Evolutionary conservation across 345 rosid genomes (phyloP), one percentile per base, ranked within the genome.

Genomic region (Excoecaria agallocha): DNA sequence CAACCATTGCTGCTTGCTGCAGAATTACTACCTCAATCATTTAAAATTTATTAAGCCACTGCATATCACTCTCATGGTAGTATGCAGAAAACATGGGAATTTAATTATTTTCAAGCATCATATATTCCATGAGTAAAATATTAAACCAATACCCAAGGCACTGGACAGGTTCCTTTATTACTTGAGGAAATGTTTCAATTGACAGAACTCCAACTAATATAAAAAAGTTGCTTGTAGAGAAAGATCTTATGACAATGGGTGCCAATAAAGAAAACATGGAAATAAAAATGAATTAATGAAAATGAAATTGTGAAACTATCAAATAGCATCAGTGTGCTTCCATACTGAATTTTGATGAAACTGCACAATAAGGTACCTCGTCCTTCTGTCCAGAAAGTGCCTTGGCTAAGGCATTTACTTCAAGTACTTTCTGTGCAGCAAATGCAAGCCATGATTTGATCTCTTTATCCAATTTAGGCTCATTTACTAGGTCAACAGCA

Each of bases 371-470:
- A 75, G 51, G 49, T 86, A 93, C 98, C 98, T 89, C 91, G 82
- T 93, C 93, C 70, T 82, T 88, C 69, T 83, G 85, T 54, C 98
- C 96, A 41, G 87, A 89, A 77, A 95, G 83, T 68, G 97, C 89
- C 92, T 90, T 86, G 77, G 98, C 96, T 83, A 95, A 79, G 63
- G 94, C 95, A 75, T 91, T 90, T 75, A 94, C 98, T 87, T 94
- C 98, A 82, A 89, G 85, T 59, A 94, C 88, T 82, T 95, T 95
- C 77, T 95, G 98, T 59, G 97, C 99, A 51, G 98, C 97, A 82
- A 95, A 95, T 61, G 99, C 99, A 49, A 95, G 86, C 99, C 99
- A 93, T 19, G 99, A 91, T 75, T 93, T 93, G 79, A 95, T 86
- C 76, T 95, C 99, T n/a, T 81, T 70, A 65, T 94, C 99, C 3